A percentile compares a stretch with the other conserved stretches of the same genome.
These are phyloP conservation scores for Platanus orientalis DNA, from an alignment of 164 flowering plant genomes.

Conservation along the genomic window DNA sequence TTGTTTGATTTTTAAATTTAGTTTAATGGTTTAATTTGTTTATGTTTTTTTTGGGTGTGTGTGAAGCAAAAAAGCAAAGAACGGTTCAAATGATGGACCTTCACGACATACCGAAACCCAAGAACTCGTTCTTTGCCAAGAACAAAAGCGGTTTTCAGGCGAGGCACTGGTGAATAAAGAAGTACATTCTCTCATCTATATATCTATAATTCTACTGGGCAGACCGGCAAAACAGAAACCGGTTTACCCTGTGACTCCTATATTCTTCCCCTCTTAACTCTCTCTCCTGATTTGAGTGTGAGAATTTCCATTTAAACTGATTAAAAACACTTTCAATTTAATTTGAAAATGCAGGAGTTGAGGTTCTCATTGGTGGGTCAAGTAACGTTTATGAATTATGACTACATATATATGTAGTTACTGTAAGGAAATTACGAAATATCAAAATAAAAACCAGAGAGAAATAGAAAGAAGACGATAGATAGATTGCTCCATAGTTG, in stretches of 20 bases:
- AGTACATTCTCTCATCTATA: neutral
- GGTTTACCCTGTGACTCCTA: neutral
- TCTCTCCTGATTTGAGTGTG: neutral
- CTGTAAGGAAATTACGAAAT: too few relatives aligned
- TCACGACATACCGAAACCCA: slow-evolving; percentile 88
- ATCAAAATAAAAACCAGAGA: too few relatives aligned
- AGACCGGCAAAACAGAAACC: neutral
- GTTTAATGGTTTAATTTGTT: slow-evolving; percentile 9
- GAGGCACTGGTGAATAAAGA: slow-evolving; percentile 52
- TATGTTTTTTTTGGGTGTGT: slow-evolving; percentile 12
- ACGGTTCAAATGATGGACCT: slow-evolving; percentile 92
- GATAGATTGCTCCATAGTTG: too few relatives aligned
- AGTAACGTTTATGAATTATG: too few relatives aligned
- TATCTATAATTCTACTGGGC: neutral
- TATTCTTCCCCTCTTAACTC: neutral
- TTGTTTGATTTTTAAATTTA: neutral
- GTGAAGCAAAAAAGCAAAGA: slow-evolving; percentile 95
- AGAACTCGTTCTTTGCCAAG: slow-evolving; percentile 68
- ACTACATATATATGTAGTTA: too few relatives aligned
- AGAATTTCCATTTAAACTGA: neutral
- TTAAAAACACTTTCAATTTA: neutral
- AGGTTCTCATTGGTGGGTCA: too few relatives aligned
- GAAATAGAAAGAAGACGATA: too few relatives aligned
- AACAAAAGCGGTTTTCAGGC: slow-evolving; percentile 74
- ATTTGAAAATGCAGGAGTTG: neutral